Conservation (phyloP, 768 basidiomycete species). For the Russula sp. region DNA sequence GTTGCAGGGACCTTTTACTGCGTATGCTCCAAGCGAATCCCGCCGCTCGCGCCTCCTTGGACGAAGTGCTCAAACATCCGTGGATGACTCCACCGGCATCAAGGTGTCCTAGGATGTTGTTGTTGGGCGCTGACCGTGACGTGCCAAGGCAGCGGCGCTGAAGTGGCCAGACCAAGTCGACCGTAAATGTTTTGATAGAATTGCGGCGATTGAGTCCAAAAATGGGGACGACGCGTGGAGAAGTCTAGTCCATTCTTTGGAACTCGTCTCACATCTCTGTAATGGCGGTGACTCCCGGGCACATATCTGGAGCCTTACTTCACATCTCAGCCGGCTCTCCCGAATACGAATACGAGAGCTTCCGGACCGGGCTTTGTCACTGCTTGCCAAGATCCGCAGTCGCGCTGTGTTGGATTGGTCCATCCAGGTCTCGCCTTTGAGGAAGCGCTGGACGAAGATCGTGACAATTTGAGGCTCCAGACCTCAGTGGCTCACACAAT, state of each 20-base stretch:
- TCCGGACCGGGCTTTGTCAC: not conserved
- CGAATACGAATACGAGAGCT: not conserved
- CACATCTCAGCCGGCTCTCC: not conserved
- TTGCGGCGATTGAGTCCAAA: not conserved
- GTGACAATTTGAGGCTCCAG: not conserved
- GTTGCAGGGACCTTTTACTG: slow-evolving; percentile 9
- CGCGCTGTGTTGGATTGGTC: not conserved
- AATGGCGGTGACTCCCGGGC: not conserved
- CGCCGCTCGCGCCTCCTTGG: not conserved
- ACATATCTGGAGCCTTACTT: not conserved
- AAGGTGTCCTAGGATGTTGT: not conserved
- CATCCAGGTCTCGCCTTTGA: not conserved
- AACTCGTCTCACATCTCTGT: slow-evolving; percentile 5
- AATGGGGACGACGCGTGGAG: not conserved
- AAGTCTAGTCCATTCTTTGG: not conserved
- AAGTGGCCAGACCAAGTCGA: slow-evolving; percentile 10
- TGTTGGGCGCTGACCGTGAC: not conserved
- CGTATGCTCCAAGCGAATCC: slow-evolving; percentile 7
- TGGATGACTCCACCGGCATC: not conserved
- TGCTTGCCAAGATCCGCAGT: not conserved
- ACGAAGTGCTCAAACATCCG: slow-evolving; percentile 3
- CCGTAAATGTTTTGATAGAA: not conserved
- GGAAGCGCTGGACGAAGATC: not conserved
- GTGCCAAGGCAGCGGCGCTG: not conserved
- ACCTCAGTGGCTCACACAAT: not conserved